Evolutionary conservation across 1,284 basidiomycete genomes (phyloP).

Genomic region (Rhodotorula sp.): DNA sequence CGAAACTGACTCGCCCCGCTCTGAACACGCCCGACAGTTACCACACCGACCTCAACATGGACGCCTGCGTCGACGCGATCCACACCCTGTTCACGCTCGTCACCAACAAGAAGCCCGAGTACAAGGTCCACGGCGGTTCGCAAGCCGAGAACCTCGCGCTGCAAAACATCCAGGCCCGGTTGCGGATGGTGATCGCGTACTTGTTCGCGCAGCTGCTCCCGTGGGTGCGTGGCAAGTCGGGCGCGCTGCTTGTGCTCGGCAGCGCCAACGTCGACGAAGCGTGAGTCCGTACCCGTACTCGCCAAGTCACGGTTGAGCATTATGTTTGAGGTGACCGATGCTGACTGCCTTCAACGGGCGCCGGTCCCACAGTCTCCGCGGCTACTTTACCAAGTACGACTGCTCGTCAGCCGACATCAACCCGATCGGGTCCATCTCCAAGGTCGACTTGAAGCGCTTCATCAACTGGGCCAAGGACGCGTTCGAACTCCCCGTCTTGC

Average conservation of each 20-base stretch:
- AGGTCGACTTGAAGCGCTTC: slow-evolving; percentile 94
- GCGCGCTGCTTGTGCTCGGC: slow-evolving; percentile 88
- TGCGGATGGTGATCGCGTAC: slow-evolving; percentile 96
- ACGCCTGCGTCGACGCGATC: slow-evolving; percentile 79
- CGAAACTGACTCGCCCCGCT: not conserved
- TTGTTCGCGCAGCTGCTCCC: slow-evolving; percentile 94
- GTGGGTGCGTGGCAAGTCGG: slow-evolving; percentile 79
- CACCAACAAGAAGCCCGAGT: slow-evolving; percentile 77
- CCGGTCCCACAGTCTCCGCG: slow-evolving; percentile 65
- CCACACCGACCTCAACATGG: slow-evolving; percentile 96
- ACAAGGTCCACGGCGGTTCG: slow-evolving; percentile 83
- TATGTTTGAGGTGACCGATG: not conserved
- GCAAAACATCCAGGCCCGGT: slow-evolving; percentile 94
- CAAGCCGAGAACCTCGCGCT: slow-evolving; percentile 89
- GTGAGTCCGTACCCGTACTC: slow-evolving; percentile 50
- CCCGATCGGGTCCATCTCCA: slow-evolving; percentile 96
- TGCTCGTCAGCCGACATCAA: slow-evolving; percentile 80
- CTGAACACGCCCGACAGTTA: slow-evolving; percentile 67
- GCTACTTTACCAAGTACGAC: slow-evolving; percentile 98
- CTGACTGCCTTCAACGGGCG: not conserved
- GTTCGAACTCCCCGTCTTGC: slow-evolving; percentile 81
- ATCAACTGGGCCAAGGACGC: slow-evolving; percentile 76
- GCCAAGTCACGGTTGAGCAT: not conserved
- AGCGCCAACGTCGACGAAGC: slow-evolving; percentile 98
- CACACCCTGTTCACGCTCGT: slow-evolving; percentile 78